Conservation (phyloP, 202 grass and related monocot genomes). For the Carex sylvatica region DNA sequence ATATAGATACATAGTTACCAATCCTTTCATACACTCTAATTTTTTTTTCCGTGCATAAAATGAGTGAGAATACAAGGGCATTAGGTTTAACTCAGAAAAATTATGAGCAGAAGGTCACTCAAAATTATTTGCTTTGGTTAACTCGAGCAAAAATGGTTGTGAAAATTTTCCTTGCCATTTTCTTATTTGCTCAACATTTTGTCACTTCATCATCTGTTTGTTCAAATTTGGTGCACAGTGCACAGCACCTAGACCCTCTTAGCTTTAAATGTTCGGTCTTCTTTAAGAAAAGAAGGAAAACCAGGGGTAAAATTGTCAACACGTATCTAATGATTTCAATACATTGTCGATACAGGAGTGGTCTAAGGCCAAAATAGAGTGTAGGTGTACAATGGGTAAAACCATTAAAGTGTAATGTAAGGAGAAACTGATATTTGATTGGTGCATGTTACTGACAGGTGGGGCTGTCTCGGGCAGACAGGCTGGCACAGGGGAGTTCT, state of each 20-base stretch:
- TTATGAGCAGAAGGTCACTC: background rate
- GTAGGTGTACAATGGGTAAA: background rate
- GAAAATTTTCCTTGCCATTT: background rate
- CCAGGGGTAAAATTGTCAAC: background rate
- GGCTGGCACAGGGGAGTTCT: conserved; percentile 76
- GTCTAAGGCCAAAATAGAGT: background rate
- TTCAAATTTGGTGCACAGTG: conserved; percentile 9
- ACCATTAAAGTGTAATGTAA: background rate
- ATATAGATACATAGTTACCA: background rate
- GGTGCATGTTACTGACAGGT: conserved; percentile 45
- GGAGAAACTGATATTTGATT: conserved; percentile 6
- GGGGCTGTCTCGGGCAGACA: conserved; percentile 80
- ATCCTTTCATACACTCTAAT: background rate
- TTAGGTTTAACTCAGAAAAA: background rate
- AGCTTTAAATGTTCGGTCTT: background rate
- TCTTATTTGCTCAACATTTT: background rate
- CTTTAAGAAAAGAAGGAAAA: background rate
- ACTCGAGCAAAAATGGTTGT: background rate
- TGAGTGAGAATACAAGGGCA: background rate
- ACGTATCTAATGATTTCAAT: background rate
- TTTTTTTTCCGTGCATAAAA: background rate
- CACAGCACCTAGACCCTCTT: background rate
- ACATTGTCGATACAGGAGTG: background rate
- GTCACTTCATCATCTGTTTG: background rate
- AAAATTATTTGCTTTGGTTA: background rate